Evolutionary conservation across 2,329 filamentous ascomycete species (phyloP), one percentile per base, ranked within the genome.

Genomic region (Fusarium pilosicola): DNA sequence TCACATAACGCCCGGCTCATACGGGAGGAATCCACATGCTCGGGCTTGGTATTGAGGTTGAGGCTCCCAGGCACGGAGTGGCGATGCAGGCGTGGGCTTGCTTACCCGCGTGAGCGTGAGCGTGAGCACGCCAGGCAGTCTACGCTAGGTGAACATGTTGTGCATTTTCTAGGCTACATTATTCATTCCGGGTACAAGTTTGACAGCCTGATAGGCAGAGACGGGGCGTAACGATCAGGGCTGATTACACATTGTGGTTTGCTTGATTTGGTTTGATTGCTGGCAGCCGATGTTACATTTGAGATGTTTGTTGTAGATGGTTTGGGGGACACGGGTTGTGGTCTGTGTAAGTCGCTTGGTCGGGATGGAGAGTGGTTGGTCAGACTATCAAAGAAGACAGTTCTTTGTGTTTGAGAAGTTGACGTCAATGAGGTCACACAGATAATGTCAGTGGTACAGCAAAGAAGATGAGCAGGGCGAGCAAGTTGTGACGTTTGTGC

Each of bases 1-100:
- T 34, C 55, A 49, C 41, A 59, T 32, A 65, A 20, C 68, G 68
- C 71, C 71, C 68, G 63, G 63, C 68, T 74, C 44, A 55, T 68
- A 65, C 67, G 55, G 51, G 52, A 68, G 48, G 65, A 71, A 74
- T 61, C 52, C 67, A 57, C 67, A n/a, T 46, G 49, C 51, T 55
- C 20, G 34, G 51, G 63, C 65, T 57, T 41, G 38, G 66, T 44
- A 48, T 61, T 58, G 24, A 34, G 51, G 12, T 58, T 54, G 46
- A 73, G 58, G 58, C 71, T 58, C 55, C 24, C 44, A 65, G 59
- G 66, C 54, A 71, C 28, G 14, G 26, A 64, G 71, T 68, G 68
- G 71, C 68, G 64, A 73, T 59, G 64, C 55, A 57, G 48, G 17
- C 42, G 55, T 59, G 52, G 45, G 49, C 42, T 66, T 65, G 34